Conservation (phyloP, 169 alveolate species). For the Eimeria acervulina region DNA sequence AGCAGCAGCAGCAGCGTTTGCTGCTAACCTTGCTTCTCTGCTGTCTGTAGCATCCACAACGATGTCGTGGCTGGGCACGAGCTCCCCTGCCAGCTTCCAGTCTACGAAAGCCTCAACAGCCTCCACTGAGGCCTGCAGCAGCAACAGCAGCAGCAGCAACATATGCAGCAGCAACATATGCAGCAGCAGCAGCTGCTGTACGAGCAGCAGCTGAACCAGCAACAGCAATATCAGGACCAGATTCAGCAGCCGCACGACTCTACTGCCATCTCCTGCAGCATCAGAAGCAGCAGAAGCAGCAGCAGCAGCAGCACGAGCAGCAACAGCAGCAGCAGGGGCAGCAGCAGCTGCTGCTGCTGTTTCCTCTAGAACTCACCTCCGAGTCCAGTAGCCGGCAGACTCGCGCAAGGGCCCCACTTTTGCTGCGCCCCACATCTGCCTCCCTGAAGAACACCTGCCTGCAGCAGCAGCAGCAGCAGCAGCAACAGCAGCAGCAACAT, state of each 20-base stretch:
- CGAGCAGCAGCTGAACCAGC: neutral
- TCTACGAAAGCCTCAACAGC: neutral
- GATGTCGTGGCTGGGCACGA: slow-evolving; percentile 52
- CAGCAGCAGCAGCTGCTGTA: too few species aligned
- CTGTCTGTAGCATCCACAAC: slow-evolving; percentile 81
- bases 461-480: slow-evolving; percentile 7
- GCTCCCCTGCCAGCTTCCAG: neutral
- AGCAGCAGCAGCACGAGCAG: neutral
- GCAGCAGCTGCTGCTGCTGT: neutral
- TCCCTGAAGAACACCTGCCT: slow-evolving; percentile 92
- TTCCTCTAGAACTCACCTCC: slow-evolving; percentile 62
- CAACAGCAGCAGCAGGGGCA: slow-evolving; percentile 23
- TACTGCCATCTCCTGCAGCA: neutral
- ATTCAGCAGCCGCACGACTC: neutral
- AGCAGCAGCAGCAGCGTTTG: neutral
- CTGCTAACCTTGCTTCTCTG: slow-evolving; percentile 35
- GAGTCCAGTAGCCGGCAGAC: slow-evolving; percentile 85
- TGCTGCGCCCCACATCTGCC: slow-evolving; percentile 88
- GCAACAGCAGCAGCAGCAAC: neutral
- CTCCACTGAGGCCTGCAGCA: neutral
- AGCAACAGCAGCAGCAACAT: neutral
- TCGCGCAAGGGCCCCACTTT: slow-evolving; percentile 88
- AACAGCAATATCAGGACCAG: neutral
- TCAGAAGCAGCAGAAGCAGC: slow-evolving; percentile 16
- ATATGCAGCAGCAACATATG: too few species aligned